Evolutionary conservation across 208 protist species (phyloP).

Genomic region (Leishmania arabica): DNA sequence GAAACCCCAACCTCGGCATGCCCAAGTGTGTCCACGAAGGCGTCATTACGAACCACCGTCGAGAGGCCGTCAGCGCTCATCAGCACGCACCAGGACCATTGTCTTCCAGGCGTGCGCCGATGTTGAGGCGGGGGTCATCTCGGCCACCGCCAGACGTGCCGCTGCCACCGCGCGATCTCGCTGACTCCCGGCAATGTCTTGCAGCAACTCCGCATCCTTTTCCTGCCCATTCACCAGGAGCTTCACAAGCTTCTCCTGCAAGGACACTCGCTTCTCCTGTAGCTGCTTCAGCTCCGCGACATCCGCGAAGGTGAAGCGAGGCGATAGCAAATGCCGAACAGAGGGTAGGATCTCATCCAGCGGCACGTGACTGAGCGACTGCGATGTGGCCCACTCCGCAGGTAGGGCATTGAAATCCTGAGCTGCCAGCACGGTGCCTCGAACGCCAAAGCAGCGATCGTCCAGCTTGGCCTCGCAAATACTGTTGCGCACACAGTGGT

Average conservation of each 20-base stretch:
- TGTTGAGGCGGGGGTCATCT: neutral
- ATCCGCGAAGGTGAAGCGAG: constrained; percentile 75
- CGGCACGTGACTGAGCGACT: constrained; percentile 35
- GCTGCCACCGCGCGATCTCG: constrained; percentile 20
- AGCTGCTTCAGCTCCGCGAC: constrained; percentile 59
- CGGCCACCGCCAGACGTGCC: constrained; percentile 24
- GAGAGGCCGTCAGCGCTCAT: neutral
- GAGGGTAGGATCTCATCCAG: constrained; percentile 51
- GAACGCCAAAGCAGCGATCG: constrained; percentile 24
- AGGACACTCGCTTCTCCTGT: constrained; percentile 46
- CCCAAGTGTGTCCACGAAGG: neutral
- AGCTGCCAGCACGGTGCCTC: constrained; percentile 42
- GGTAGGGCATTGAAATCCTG: constrained; percentile 69
- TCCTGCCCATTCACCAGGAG: constrained; percentile 17
- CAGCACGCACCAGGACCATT: constrained; percentile 1
- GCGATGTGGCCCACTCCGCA: constrained; percentile 43
- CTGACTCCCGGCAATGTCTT: neutral
- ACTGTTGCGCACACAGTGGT: constrained; percentile 4
- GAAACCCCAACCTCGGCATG: too few species aligned
- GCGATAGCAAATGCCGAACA: constrained; percentile 57
- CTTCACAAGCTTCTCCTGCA: constrained; percentile 49
- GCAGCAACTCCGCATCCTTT: constrained; percentile 13
- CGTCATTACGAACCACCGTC: too few species aligned
- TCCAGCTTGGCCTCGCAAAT: constrained; percentile 27
- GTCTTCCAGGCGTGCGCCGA: constrained; percentile 32